Evolutionary conservation across 768 basidiomycete species (phyloP), one percentile per base, ranked within the genome.

Genomic region (Arthromyces matolae): DNA sequence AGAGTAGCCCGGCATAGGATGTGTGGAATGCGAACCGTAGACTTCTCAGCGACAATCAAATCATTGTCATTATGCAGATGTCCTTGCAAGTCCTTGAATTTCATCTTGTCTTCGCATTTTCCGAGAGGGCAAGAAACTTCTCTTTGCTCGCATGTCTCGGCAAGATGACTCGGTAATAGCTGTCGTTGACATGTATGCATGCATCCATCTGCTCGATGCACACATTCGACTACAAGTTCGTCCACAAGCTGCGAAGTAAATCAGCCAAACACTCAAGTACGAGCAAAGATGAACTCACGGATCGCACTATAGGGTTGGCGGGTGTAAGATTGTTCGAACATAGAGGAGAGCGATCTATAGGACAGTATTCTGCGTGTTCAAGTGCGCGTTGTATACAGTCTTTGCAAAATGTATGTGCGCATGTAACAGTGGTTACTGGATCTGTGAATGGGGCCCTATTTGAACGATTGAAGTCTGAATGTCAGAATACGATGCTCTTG

Each of bases 371-470:
- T 6, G 83, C 80, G 50, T 86, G 78, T 10, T 66, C 63, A 3
- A 94, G 74, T 0, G 92, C 87, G 41, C 73, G 71, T n/a, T 69
- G 56, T 50, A 93, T 88, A 60, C 93, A 95, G 24, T 81, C 83
- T n/a, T 67, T 66, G 63, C 93, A 95, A 64, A 94, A 94, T 0
- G 90, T 94, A 61, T 92, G 93, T 50, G 78, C 73, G 57, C 93
- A 94, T 7, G 84, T 80, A 32, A 67, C 75, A 0, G 89, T 84
- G 0, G 86, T 87, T 1, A 76, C 76, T 8, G 92, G 93, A 24
- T 90, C 79, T 7, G 80, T 67, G 59, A 93, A 93, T 3, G 90
- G 88, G 46, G 75, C 73, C 19, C 84, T 86, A 58, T 28, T 27
- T 34, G 39, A 8, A 16, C 42, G 55, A n/a, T 12, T 6, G 25